Base-by-base conservation (phyloP, 2,329 filamentous ascomycete genomes). In the Colletotrichum somersetense region DNA sequence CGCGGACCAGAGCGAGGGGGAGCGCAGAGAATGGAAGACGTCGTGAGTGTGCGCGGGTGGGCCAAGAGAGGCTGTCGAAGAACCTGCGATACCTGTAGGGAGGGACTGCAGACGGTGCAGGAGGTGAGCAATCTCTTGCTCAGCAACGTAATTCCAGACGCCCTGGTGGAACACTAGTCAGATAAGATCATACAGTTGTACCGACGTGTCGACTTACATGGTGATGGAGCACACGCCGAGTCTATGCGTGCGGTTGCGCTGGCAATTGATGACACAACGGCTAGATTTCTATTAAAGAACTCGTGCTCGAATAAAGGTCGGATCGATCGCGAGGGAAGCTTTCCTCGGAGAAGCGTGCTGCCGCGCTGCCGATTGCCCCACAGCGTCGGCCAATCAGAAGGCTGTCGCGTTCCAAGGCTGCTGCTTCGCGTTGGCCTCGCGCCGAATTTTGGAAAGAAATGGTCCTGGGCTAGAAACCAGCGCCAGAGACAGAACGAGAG, bases 371-470 rank as follows among this genome's bases (percentile, higher is more conserved):
- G 64, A 35, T 0, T 0, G 20, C 11, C 33, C 73, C 71, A 63
- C 53, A 3, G 11, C 1, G 3, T 0, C 2, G 30, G 1, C 73
- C 73, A 74, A 74, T 74, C 58, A 74, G 35, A 40, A n/a, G 16
- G 14, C 71, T 20, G 71, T 74, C 73, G 73, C 73, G 71, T 70
- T 63, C 20, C 55, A 57, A 71, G 59, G 48, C 58, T 50, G 63
- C 48, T 62, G 35, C 35, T 30, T 30, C 63, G 62, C 69, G 61
- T 74, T 69, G 62, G 70, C 65, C 70, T 74, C 67, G 67, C 64
- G 73, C 67, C 71, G 50, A 72, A 70, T 61, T 72, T 72, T 72
- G 61, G 66, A 46, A 63, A 74, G 64, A 33, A 59, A 44, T 68
- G 58, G n/a, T 46, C 42, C 50, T 40, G 38, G 38, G n/a, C 6